phyloP scores from a whole-genome alignment of 1,284 basidiomycete species.

The Gomphus bonarii region DNA sequence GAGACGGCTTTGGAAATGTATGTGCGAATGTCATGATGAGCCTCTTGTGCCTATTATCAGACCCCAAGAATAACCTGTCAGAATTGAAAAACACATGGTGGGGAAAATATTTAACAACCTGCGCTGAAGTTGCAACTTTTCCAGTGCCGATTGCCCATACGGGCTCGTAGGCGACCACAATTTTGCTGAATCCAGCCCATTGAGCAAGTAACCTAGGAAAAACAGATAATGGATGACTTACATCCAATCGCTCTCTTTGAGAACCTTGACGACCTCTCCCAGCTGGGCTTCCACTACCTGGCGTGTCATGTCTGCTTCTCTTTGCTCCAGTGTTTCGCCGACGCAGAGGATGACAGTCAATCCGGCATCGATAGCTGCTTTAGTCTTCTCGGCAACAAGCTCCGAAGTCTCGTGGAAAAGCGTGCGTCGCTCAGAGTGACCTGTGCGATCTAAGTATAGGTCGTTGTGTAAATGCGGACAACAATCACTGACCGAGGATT shows the following conservation, averaged over 20 bases:
- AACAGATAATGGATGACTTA: slow-evolving; percentile 20
- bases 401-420: slow-evolving; percentile 86
- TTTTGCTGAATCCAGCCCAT: slow-evolving; percentile 41
- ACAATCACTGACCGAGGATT: slow-evolving; percentile 60
- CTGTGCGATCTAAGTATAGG: slow-evolving; percentile 23
- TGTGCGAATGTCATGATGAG: slow-evolving; percentile 76
- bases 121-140: slow-evolving; percentile 85
- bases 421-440: slow-evolving; percentile 93
- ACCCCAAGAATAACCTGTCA: background rate
- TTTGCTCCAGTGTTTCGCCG: slow-evolving; percentile 87
- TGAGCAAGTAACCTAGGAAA: too few species aligned
- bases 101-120: slow-evolving; percentile 23
- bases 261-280: slow-evolving; percentile 59
- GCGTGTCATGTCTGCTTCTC: slow-evolving; percentile 74
- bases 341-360: slow-evolving; percentile 93
- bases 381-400: slow-evolving; percentile 81
- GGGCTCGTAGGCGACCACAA: slow-evolving; percentile 94
- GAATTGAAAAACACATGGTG: background rate
- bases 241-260: slow-evolving; percentile 73
- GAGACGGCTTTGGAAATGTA: slow-evolving; percentile 69
- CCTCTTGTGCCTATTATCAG: slow-evolving; percentile 75
- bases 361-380: slow-evolving; percentile 62
- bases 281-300: slow-evolving; percentile 80
- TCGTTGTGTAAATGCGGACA: background rate
- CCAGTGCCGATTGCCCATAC: slow-evolving; percentile 99